Evolutionary conservation across 1,139 yeast genomes (phyloP).

Genomic region (Saccharomyces hybrid): DNA sequence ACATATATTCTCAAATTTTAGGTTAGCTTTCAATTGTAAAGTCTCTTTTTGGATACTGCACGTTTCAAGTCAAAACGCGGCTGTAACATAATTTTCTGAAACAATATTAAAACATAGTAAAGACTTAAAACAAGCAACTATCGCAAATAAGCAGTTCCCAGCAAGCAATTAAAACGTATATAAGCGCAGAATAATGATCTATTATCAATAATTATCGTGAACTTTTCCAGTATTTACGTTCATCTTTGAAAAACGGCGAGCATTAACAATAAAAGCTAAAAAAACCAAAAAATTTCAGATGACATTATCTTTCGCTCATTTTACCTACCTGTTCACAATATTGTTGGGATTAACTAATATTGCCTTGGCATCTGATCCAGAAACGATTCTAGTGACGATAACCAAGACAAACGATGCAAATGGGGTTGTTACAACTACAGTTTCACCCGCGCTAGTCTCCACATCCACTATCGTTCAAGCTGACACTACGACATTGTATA

Average conservation of each 20-base stretch:
- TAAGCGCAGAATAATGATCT: not conserved
- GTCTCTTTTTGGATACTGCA: not conserved
- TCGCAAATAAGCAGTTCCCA: not conserved
- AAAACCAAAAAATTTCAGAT: not conserved
- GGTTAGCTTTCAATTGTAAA: not conserved
- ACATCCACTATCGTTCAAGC: not conserved
- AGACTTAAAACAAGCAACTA: not conserved
- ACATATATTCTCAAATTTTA: not conserved
- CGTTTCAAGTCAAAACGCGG: not conserved
- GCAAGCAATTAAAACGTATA: not conserved
- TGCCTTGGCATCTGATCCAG: not conserved
- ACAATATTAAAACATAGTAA: not conserved
- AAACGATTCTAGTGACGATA: not conserved
- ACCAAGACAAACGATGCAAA: slow-evolving; percentile 42
- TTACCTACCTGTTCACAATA: not conserved
- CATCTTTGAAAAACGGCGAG: not conserved
- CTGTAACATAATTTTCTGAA: not conserved
- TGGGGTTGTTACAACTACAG: slow-evolving; percentile 22
- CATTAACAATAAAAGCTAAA: not conserved
- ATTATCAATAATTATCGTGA: not conserved
- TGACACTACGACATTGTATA: not conserved
- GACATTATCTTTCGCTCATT: not conserved
- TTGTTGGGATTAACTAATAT: not conserved
- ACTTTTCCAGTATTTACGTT: not conserved
- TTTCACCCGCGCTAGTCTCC: not conserved